A percentile compares a stretch with the other conserved stretches of the same genome.
phyloP scores from a whole-genome alignment of 2,329 filamentous ascomycete species.

The Hawksworthiomyces lignivorus region DNA sequence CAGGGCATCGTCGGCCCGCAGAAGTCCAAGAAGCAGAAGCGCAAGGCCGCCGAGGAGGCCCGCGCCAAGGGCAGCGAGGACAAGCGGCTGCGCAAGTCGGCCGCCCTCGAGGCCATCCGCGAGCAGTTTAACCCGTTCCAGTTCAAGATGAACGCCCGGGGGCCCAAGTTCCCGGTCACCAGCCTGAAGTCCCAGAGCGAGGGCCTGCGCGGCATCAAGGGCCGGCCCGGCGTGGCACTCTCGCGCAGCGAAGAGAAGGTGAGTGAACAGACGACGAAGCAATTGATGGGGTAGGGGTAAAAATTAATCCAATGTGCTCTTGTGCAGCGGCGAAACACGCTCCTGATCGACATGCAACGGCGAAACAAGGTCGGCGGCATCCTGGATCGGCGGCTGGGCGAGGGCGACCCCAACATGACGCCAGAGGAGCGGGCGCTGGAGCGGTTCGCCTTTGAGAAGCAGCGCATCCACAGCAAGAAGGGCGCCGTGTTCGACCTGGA shows the following conservation, averaged over 20 bases:
- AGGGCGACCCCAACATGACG: slow-evolving; percentile 89
- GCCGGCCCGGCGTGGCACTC: slow-evolving; percentile 76
- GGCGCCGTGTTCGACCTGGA: slow-evolving; percentile 84
- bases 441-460: slow-evolving; percentile 82
- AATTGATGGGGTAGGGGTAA: too few species aligned
- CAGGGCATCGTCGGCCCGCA: slow-evolving; percentile 86
- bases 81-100: slow-evolving; percentile 68
- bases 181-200: slow-evolving; percentile 51
- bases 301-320: too few species aligned
- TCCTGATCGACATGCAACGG: slow-evolving; percentile 82
- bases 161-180: slow-evolving; percentile 79
- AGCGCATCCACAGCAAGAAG: slow-evolving; percentile 62
- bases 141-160: slow-evolving; percentile 69
- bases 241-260: slow-evolving; percentile 80
- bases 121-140: slow-evolving; percentile 99
- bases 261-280: slow-evolving; percentile 21
- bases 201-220: slow-evolving; percentile 53
- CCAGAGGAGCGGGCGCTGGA: slow-evolving; percentile 88
- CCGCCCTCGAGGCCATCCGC: slow-evolving; percentile 76
- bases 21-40: slow-evolving; percentile 91
- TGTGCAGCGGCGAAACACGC: slow-evolving; percentile 62
- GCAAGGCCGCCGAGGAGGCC: slow-evolving; percentile 60
- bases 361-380: slow-evolving; percentile 90
- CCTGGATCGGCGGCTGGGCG: slow-evolving; percentile 87
- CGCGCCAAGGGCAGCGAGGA: slow-evolving; percentile 51